Percentiles rank a stretch among this genome's conserved stretches.
Conservation (phyloP, 2,329 filamentous ascomycete species). For the Arachnomyces sp. region DNA sequence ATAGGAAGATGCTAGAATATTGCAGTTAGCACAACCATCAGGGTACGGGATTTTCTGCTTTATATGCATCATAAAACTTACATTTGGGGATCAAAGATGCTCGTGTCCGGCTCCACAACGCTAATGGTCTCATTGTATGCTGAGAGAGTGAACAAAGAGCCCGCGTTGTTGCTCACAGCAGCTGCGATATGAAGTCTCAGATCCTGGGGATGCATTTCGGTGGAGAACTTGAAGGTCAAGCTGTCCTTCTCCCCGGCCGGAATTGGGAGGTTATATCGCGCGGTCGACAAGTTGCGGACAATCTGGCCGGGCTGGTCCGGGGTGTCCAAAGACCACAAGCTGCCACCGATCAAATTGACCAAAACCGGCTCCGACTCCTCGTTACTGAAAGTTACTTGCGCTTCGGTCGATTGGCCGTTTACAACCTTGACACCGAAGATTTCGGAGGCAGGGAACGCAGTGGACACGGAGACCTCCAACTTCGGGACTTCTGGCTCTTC, state of each 20-base stretch:
- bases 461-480: conserved; percentile 48
- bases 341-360: conserved; percentile 69
- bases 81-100: conserved; percentile 93
- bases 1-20: conserved; percentile 77
- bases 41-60: too few relatives aligned
- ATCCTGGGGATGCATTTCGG: conserved; percentile 89
- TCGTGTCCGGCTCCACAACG: conserved; percentile 84
- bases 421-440: conserved; percentile 93
- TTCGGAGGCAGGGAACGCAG: conserved; percentile 60
- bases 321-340: conserved; percentile 55
- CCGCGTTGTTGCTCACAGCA: conserved; percentile 60
- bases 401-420: conserved; percentile 80
- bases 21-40: conserved; percentile 3
- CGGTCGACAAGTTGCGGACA: conserved; percentile 75
- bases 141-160: conserved; percentile 65
- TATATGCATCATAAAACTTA: conserved; percentile 41
- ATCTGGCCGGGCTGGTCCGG: conserved; percentile 51
- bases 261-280: conserved; percentile 66
- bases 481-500: conserved; percentile 57
- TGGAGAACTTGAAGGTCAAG: conserved; percentile 75
- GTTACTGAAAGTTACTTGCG: conserved; percentile 76
- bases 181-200: conserved; percentile 69
- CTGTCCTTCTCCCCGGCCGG: conserved; percentile 68
- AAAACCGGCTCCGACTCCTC: conserved; percentile 68
- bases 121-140: conserved; percentile 76